Conservation (phyloP, 1,139 yeast genomes). For the Magnusiomyces ingens region DNA sequence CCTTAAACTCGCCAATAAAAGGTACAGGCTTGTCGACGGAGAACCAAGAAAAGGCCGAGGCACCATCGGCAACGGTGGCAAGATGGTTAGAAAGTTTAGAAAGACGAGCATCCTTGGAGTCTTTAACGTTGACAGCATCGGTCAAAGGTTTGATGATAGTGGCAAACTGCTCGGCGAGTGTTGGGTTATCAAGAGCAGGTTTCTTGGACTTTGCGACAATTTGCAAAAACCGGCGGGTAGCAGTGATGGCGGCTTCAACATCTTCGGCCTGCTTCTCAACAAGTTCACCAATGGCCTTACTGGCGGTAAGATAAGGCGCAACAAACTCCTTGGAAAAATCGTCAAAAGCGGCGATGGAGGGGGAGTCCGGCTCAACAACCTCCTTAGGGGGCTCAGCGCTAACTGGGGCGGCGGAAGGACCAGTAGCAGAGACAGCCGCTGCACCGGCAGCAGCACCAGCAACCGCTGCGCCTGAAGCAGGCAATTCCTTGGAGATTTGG, state of each 20-base stretch:
- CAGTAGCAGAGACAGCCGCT: slow-evolving; percentile 15
- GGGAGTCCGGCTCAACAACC: slow-evolving; percentile 21
- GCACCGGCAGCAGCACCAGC: slow-evolving; percentile 15
- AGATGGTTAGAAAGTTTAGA: slow-evolving; percentile 62
- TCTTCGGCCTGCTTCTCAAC: slow-evolving; percentile 16
- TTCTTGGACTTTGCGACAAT: slow-evolving; percentile 56
- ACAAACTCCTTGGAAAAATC: slow-evolving; percentile 47
- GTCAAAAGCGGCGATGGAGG: slow-evolving; percentile 43
- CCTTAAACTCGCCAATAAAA: slow-evolving; percentile 74
- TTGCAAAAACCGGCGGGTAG: slow-evolving; percentile 51
- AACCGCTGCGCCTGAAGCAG: slow-evolving; percentile 22
- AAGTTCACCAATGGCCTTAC: slow-evolving; percentile 14
- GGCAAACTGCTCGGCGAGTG: slow-evolving; percentile 49
- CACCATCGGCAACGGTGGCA: slow-evolving; percentile 81
- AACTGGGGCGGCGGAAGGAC: slow-evolving; percentile 19
- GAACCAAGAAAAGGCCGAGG: slow-evolving; percentile 89
- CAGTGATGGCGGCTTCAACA: slow-evolving; percentile 53
- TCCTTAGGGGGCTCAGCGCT: slow-evolving; percentile 18
- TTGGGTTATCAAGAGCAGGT: slow-evolving; percentile 50
- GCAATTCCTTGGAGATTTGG: slow-evolving; percentile 10
- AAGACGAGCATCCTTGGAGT: slow-evolving; percentile 50
- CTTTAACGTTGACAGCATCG: slow-evolving; percentile 59
- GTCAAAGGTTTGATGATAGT: slow-evolving; percentile 64
- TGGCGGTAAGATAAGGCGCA: slow-evolving; percentile 42
- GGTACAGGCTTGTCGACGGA: slow-evolving; percentile 66